Percentiles rank a stretch among this genome's conserved stretches.
Conservation (phyloP, 208 protist species). For the Jaenimonas drosophilae region DNA sequence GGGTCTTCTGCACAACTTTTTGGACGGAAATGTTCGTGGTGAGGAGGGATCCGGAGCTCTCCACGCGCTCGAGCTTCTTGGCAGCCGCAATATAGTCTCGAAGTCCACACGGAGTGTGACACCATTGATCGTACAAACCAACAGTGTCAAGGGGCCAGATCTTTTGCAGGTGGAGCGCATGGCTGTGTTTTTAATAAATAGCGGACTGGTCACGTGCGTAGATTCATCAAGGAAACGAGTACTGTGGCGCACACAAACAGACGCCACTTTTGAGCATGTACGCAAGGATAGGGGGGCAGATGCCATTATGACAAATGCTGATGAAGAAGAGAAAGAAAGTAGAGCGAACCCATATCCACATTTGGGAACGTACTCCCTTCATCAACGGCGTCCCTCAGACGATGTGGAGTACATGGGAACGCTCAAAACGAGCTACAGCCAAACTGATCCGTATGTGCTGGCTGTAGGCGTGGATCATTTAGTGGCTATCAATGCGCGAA, state of each 20-base stretch:
- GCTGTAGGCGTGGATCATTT: constrained; percentile 65
- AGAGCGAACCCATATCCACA: constrained; percentile 45
- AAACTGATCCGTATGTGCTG: constrained; percentile 69
- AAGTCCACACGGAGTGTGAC: constrained; percentile 34
- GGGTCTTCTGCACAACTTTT: constrained; percentile 67
- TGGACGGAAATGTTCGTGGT: constrained; percentile 52
- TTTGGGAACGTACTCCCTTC: constrained; percentile 56
- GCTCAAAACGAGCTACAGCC: constrained; percentile 27
- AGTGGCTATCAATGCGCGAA: constrained; percentile 44
- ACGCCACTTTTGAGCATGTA: constrained; percentile 25
- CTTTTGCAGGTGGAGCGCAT: constrained; percentile 69
- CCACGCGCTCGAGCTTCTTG: constrained; percentile 68
- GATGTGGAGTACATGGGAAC: constrained; percentile 33
- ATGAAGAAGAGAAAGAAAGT: constrained; percentile 10
- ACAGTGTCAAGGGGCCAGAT: constrained; percentile 27
- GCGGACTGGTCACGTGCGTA: constrained; percentile 72
- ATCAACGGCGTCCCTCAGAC: constrained; percentile 29
- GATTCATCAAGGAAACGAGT: constrained; percentile 66
- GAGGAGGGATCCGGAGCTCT: constrained; percentile 30
- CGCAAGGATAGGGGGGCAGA: constrained; percentile 21
- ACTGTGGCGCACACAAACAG: constrained; percentile 70
- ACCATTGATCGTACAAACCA: constrained; percentile 74
- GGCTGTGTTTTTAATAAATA: constrained; percentile 79
- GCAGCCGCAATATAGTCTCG: constrained; percentile 59
- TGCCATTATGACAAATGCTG: constrained; percentile 2